A percentile compares a stretch with the other conserved stretches of the same genome.
Conservation (phyloP, 495 filamentous ascomycete species). For the Peziza echinospora region DNA sequence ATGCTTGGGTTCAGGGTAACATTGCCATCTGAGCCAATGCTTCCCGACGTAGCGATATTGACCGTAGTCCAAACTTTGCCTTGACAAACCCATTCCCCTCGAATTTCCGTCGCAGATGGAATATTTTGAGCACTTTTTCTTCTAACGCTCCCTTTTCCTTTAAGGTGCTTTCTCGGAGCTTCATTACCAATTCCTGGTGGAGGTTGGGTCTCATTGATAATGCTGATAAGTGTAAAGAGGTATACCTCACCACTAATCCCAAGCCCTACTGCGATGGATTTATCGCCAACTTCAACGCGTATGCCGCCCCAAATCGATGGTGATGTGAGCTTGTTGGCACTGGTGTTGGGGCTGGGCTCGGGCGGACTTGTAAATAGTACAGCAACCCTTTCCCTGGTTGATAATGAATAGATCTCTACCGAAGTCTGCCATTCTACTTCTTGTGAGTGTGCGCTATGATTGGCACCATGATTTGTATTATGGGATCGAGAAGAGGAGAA, state of each 20-base stretch:
- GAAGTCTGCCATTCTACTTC: constrained; percentile 18
- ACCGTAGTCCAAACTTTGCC: neutral
- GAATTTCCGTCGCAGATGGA: neutral
- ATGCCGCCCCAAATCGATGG: constrained; percentile 21
- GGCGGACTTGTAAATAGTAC: constrained; percentile 16
- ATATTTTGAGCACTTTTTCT: neutral
- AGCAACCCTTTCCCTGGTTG: constrained; percentile 9
- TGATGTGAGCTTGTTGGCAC: constrained; percentile 12
- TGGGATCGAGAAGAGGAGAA: constrained; percentile 15
- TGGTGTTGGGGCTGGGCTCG: constrained; percentile 16
- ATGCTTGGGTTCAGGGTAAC: neutral
- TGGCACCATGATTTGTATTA: constrained; percentile 12
- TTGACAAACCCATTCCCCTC: neutral
- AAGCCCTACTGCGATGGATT: constrained; percentile 13
- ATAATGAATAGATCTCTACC: constrained; percentile 19
- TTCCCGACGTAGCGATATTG: neutral
- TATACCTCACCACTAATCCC: constrained; percentile 19
- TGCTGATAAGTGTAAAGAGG: constrained; percentile 6
- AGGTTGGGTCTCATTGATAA: neutral
- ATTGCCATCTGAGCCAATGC: neutral
- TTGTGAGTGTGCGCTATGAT: constrained; percentile 5
- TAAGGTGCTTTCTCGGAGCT: neutral
- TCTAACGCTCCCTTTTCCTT: neutral
- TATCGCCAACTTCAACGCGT: constrained; percentile 20
- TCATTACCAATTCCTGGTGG: neutral